phyloP scores from a whole-genome alignment of 2,329 filamentous ascomycete species.

The Tolypocladium nubicola region DNA sequence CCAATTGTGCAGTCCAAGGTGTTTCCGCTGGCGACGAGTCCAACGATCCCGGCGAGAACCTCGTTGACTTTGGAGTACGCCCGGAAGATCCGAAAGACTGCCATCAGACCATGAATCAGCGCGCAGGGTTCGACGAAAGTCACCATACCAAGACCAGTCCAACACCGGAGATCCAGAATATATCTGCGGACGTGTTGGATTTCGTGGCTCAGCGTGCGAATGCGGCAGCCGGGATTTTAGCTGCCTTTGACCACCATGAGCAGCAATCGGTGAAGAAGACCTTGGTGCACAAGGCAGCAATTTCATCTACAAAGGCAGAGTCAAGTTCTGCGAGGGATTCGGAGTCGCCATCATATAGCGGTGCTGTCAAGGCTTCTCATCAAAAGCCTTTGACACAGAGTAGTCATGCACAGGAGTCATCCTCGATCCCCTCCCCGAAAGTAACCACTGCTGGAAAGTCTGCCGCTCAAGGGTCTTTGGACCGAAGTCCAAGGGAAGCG shows the following conservation, averaged over 20 bases:
- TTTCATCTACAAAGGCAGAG: neutral
- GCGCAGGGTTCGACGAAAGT: neutral
- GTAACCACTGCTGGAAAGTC: neutral
- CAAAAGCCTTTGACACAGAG: neutral
- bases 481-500: neutral
- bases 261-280: neutral
- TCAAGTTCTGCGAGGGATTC: neutral
- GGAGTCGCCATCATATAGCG: neutral
- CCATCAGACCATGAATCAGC: neutral
- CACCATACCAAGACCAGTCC: neutral
- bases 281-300: neutral
- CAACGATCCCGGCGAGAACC: neutral
- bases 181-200: neutral
- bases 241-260: neutral
- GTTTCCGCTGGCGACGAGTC: neutral
- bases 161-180: neutral
- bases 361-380: neutral
- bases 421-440: neutral
- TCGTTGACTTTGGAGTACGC: neutral
- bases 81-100: neutral
- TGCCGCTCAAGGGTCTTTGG: neutral
- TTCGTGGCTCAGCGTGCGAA: neutral
- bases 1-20: neutral
- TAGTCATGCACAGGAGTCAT: neutral
- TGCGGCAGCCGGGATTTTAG: neutral